Percentiles rank a stretch among this genome's conserved stretches.
Evolutionary conservation across 2,329 filamentous ascomycete genomes (phyloP).

Genomic region (Xylariaceae sp.): DNA sequence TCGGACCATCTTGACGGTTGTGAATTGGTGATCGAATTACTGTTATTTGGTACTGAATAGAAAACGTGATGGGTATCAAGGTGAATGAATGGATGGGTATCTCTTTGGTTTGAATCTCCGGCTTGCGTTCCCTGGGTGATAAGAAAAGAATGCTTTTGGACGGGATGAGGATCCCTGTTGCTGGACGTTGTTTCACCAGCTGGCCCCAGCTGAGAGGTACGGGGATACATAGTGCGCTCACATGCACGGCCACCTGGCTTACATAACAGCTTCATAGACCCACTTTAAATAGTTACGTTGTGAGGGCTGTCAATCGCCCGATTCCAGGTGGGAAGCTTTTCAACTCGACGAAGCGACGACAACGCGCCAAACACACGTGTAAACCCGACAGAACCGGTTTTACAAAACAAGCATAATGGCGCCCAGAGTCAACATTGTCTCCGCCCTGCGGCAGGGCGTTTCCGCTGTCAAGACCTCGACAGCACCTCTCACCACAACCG

Average conservation of each 20-base stretch:
- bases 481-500: conserved; percentile 28
- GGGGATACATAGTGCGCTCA: not conserved
- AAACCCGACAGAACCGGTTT: not conserved
- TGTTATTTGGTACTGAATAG: not conserved
- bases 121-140: too few relatives aligned
- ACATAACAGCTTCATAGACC: not conserved
- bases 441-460: conserved; percentile 25
- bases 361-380: not conserved
- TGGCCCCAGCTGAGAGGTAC: not conserved
- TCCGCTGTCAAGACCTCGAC: conserved; percentile 20
- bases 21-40: not conserved
- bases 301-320: not conserved
- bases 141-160: too few relatives aligned
- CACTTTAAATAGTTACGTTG: conserved; percentile 6
- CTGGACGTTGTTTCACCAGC: not conserved
- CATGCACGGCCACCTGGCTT: not conserved
- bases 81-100: not conserved
- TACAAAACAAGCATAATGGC: conserved; percentile 35
- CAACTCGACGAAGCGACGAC: not conserved
- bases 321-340: conserved; percentile 2
- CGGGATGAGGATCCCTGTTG: not conserved
- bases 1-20: conserved; percentile 66
- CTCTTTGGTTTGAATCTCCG: too few relatives aligned
- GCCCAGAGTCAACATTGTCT: conserved; percentile 34
- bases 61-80: not conserved